A percentile compares a stretch with the other conserved stretches of the same genome.
phyloP scores from a whole-genome alignment of 78 protist genomes.

The Pelomyxa schiedti region DNA sequence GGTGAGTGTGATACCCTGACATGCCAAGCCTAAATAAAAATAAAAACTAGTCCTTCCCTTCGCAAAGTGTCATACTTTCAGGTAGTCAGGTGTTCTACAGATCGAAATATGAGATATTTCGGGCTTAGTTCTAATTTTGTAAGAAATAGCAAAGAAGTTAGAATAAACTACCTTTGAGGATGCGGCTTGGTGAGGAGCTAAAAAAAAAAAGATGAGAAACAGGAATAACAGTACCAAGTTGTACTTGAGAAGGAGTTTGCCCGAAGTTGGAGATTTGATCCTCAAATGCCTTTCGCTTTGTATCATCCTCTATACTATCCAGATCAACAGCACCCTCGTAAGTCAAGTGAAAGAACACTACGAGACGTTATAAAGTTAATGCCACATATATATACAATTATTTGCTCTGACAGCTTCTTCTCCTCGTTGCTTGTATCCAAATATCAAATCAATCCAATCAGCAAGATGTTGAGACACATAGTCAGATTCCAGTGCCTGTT shows the following conservation, averaged over 20 bases:
- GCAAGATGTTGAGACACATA: slow-evolving; percentile 77
- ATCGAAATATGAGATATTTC: too few species aligned
- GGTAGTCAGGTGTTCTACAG: too few species aligned
- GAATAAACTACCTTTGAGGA: too few species aligned
- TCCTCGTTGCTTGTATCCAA: slow-evolving; percentile 93
- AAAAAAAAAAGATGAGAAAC: too few species aligned
- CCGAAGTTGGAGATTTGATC: slow-evolving; percentile 88
- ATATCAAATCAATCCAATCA: slow-evolving; percentile 95
- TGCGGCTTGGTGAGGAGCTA: slow-evolving; percentile 73
- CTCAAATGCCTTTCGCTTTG: slow-evolving; percentile 14
- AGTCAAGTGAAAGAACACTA: slow-evolving; percentile 81
- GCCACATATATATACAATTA: slow-evolving; percentile 33
- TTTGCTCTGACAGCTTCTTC: slow-evolving; percentile 62
- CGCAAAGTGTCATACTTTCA: not conserved
- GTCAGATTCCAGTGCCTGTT: slow-evolving; percentile 77
- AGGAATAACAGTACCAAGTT: too few species aligned
- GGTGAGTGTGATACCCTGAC: too few species aligned
- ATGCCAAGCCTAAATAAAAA: too few species aligned
- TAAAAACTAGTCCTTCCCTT: not conserved
- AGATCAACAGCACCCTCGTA: slow-evolving; percentile 85
- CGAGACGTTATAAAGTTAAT: too few species aligned
- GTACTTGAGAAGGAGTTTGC: slow-evolving; percentile 94
- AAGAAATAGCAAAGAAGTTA: too few species aligned
- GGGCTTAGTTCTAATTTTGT: too few species aligned
- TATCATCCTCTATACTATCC: slow-evolving; percentile 29